These are phyloP conservation scores for Podospora pseudoanserina DNA, from an alignment of 495 filamentous ascomycete genomes.

Conservation along the genomic window DNA sequence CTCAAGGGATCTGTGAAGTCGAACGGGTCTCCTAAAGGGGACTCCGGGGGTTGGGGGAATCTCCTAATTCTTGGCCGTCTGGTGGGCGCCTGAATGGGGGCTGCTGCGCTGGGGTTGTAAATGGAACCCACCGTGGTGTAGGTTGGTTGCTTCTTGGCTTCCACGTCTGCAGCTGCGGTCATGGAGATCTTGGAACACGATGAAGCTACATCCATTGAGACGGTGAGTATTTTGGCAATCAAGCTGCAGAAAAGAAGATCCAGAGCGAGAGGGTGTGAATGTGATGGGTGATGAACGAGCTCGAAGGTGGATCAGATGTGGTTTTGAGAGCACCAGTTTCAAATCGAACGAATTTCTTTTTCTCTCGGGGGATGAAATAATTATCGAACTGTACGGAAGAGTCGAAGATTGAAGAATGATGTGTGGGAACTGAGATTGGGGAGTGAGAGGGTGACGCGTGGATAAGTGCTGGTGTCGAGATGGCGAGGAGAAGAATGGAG, in stretches of 20 bases:
- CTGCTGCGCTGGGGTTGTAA: conserved; percentile 37
- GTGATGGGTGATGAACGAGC: not conserved
- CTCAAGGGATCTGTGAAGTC: conserved; percentile 23
- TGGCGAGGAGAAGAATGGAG: not conserved
- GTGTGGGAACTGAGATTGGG: not conserved
- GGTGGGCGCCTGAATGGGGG: conserved; percentile 42
- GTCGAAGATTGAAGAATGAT: not conserved
- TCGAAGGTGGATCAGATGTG: not conserved
- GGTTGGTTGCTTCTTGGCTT: conserved; percentile 22
- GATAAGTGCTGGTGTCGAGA: not conserved
- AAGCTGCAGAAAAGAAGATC: not conserved
- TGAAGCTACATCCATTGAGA: conserved; percentile 6
- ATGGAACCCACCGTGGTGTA: conserved; percentile 49
- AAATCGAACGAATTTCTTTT: not conserved
- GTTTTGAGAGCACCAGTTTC: not conserved
- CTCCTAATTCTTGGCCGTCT: conserved; percentile 40
- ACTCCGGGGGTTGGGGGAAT: conserved; percentile 22
- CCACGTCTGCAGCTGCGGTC: conserved; percentile 5
- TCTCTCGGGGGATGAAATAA: not conserved
- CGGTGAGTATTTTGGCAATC: not conserved
- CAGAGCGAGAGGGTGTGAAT: not conserved
- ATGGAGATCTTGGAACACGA: conserved; percentile 1
- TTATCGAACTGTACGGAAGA: not conserved
- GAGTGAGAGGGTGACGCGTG: not conserved
- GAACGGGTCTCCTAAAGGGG: conserved; percentile 19